Base-by-base conservation (phyloP, 164 flowering plant genomes). In the Kingdonia uniflora region DNA sequence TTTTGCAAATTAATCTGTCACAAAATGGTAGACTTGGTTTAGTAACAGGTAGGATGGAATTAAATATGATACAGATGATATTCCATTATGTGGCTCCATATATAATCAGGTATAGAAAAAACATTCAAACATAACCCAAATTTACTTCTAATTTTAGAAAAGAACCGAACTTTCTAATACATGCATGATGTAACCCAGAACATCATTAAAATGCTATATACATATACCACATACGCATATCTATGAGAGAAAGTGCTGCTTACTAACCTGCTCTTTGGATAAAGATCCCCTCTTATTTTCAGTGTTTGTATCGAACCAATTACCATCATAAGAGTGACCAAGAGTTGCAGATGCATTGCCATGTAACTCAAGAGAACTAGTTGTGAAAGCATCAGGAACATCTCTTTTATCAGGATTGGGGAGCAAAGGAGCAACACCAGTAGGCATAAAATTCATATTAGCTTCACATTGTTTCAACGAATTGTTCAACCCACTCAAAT, bases 221-320 rank as follows among this genome's bases (percentile, higher is more conserved):
- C 8, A 29, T 29, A 29, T 29, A 29, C 8, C 35, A 29, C 4
- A 29, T 29, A 29, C 8, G 6, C 35, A 29, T 29, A 29, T 29
- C 8, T 29, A 29, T 4, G 8, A 29, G 8, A 29, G 4, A 41
- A 5, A 14, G 44, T 47, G 25, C 26, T 47, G 14, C 16, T 16
- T 42, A 41, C 61, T 53, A 8, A 82, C 87, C 85, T 79, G 67
- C 57, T 71, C 57, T n/a, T 24, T 35, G 14, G 56, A 63, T 24
- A 57, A 42, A 42, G 65, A 39, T 19, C 56, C 61, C 60, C 52
- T 71, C 60, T 59, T 65, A 47, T 40, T 55, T 23, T 67, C 67
- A 42, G 68, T 37, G 35, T 56, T 55, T 43, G 56, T 40, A 68
- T 69, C 60, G 19, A 62, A 42, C 55, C 49, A 67, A 58, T 61